Evolutionary conservation across 495 filamentous ascomycete species (phyloP).

Genomic region (Tricharina praecox): DNA sequence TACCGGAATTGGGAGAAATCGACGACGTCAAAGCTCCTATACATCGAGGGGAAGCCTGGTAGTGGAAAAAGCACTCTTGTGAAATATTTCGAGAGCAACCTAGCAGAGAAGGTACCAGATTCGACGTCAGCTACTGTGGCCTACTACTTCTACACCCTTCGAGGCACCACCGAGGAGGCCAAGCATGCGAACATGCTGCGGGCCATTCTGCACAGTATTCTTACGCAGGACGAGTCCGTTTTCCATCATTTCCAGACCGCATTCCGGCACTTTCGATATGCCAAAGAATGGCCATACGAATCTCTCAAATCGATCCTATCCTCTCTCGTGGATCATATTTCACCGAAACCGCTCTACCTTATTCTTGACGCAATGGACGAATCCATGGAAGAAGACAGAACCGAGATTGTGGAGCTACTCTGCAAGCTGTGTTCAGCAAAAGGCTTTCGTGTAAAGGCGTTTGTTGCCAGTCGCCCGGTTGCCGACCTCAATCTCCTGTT

Average conservation of each 20-base stretch:
- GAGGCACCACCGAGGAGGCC: not conserved
- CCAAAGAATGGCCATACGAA: not conserved
- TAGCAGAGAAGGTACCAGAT: not conserved
- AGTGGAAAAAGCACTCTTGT: constrained; percentile 11
- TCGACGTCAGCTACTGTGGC: not conserved
- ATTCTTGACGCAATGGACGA: constrained; percentile 4
- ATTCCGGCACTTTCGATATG: not conserved
- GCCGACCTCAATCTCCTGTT: not conserved
- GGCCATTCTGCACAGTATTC: not conserved
- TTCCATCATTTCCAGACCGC: constrained; percentile 4
- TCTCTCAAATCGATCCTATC: not conserved
- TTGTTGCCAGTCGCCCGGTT: constrained; percentile 3
- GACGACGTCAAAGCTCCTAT: not conserved
- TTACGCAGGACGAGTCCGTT: constrained; percentile 1
- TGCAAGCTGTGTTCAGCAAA: not conserved
- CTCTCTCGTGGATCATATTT: not conserved
- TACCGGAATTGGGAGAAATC: constrained; percentile 3
- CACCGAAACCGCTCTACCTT: not conserved
- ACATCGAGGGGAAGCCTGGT: constrained; percentile 11
- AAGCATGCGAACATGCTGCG: constrained; percentile 2
- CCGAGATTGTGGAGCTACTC: not conserved
- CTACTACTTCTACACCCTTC: constrained; percentile 4
- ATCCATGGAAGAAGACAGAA: not conserved
- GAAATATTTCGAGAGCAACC: constrained; percentile 4
- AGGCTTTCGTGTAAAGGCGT: not conserved